Evolutionary conservation across 2,329 filamentous ascomycete species (phyloP).

Genomic region (Diaporthe velutina): DNA sequence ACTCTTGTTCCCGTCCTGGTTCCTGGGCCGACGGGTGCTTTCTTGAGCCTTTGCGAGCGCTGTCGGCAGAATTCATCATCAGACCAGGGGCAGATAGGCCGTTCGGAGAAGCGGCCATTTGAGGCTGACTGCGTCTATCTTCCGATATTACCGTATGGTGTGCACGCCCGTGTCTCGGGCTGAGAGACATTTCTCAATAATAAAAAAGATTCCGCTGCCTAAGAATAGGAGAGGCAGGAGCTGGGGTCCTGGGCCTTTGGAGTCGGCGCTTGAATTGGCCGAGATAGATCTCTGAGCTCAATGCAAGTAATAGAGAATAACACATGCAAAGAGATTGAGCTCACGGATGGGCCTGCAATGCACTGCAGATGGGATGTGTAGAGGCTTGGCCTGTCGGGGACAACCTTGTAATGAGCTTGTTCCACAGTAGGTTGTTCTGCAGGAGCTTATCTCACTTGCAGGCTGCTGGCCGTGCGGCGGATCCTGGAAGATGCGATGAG

Average conservation of each 20-base stretch:
- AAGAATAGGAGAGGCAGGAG: background rate
- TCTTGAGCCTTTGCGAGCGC: background rate
- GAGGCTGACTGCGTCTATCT: background rate
- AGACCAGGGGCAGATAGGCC: background rate
- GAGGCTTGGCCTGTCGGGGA: background rate
- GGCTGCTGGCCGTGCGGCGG: no score
- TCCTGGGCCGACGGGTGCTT: background rate
- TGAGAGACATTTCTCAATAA: slow-evolving; percentile 3
- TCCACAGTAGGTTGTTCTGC: background rate
- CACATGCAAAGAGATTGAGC: background rate
- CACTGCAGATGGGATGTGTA: background rate
- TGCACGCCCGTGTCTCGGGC: background rate
- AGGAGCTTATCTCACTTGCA: background rate
- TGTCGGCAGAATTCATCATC: background rate
- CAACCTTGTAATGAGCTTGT: slow-evolving; percentile 3
- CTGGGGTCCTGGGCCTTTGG: background rate
- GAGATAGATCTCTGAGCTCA: background rate
- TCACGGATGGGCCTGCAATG: background rate
- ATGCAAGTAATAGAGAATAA: background rate
- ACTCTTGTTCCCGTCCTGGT: background rate
- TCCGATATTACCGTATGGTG: background rate
- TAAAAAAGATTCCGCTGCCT: background rate
- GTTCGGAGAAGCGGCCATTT: background rate
- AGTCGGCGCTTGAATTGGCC: background rate
- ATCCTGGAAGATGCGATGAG: no score